Evolutionary conservation across 1,139 yeast species (phyloP).

Genomic region (Kodamaea derodonti): DNA sequence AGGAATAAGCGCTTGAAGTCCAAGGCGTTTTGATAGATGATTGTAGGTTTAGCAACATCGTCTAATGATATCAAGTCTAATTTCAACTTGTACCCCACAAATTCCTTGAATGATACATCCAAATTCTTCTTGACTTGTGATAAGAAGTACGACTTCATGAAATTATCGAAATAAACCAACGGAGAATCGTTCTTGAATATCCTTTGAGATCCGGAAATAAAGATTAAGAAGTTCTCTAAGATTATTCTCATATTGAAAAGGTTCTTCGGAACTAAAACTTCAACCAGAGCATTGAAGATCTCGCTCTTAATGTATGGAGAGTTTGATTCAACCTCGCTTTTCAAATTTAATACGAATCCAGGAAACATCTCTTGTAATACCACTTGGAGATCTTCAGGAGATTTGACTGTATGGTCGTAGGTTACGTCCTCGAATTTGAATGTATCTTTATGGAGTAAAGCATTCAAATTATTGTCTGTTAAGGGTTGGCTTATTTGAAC

Average conservation of each 20-base stretch:
- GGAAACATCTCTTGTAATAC: constrained; percentile 60
- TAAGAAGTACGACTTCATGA: constrained; percentile 62
- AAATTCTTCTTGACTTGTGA: constrained; percentile 62
- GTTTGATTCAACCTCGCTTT: constrained; percentile 11
- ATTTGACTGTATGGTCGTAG: constrained; percentile 28
- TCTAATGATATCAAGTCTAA: constrained; percentile 19
- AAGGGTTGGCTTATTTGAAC: constrained; percentile 6
- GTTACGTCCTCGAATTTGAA: constrained; percentile 51
- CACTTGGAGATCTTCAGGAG: constrained; percentile 41
- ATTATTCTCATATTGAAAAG: constrained; percentile 81
- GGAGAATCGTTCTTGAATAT: constrained; percentile 7
- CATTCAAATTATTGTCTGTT: not conserved
- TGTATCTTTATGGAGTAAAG: constrained; percentile 24
- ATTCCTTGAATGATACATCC: constrained; percentile 28
- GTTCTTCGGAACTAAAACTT: constrained; percentile 67
- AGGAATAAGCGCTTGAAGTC: constrained; percentile 52
- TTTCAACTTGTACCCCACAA: constrained; percentile 24
- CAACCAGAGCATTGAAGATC: constrained; percentile 51
- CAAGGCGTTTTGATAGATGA: constrained; percentile 46
- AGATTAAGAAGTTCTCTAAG: constrained; percentile 56
- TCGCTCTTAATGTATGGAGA: constrained; percentile 62
- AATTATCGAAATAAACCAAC: constrained; percentile 55
- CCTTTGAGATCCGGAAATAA: constrained; percentile 30
- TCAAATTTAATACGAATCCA: constrained; percentile 41
- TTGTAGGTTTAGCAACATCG: constrained; percentile 7